A percentile compares a stretch with the other conserved stretches of the same genome.
Evolutionary conservation across 2,329 filamentous ascomycete species (phyloP).

Genomic region (Penicillium nordicum): DNA sequence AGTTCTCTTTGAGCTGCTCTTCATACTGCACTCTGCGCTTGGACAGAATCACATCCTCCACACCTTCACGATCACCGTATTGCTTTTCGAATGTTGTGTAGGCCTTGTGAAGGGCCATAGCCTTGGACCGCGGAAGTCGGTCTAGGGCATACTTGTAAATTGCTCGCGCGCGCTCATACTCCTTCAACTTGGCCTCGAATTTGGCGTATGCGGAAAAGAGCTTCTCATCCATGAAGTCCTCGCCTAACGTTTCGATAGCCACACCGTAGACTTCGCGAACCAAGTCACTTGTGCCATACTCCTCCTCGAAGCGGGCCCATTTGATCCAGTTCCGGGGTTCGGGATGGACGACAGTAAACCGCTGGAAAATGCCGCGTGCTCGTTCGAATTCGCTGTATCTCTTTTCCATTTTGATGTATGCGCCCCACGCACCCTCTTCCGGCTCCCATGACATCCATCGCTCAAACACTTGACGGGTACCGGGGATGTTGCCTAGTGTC

Average conservation of each 20-base stretch:
- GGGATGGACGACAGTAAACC: constrained; percentile 88
- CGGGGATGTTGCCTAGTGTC: constrained; percentile 89
- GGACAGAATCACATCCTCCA: constrained; percentile 92
- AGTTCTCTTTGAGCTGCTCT: constrained; percentile 86
- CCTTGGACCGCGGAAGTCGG: constrained; percentile 81
- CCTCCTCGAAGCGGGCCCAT: constrained; percentile 96
- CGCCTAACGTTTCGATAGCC: constrained; percentile 83
- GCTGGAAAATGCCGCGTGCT: constrained; percentile 82
- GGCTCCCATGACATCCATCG: constrained; percentile 99
- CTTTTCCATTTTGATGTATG: constrained; percentile 97
- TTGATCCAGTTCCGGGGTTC: constrained; percentile 98
- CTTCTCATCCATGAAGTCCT: constrained; percentile 94
- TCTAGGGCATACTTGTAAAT: constrained; percentile 98
- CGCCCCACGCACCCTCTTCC: constrained; percentile 89
- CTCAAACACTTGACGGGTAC: constrained; percentile 91
- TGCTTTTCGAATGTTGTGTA: constrained; percentile 99
- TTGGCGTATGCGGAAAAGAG: constrained; percentile 94
- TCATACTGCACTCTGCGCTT: constrained; percentile 93
- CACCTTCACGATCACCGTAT: constrained; percentile 86
- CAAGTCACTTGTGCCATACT: constrained; percentile 84
- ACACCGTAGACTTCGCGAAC: constrained; percentile 88
- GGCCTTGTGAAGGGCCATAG: constrained; percentile 79
- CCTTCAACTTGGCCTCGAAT: constrained; percentile 91
- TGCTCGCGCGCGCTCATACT: constrained; percentile 86
- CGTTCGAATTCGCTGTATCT: constrained; percentile 87